Evolutionary conservation across 768 basidiomycete genomes (phyloP), one percentile per base, ranked within the genome.

Genomic region (Mycena venus): DNA sequence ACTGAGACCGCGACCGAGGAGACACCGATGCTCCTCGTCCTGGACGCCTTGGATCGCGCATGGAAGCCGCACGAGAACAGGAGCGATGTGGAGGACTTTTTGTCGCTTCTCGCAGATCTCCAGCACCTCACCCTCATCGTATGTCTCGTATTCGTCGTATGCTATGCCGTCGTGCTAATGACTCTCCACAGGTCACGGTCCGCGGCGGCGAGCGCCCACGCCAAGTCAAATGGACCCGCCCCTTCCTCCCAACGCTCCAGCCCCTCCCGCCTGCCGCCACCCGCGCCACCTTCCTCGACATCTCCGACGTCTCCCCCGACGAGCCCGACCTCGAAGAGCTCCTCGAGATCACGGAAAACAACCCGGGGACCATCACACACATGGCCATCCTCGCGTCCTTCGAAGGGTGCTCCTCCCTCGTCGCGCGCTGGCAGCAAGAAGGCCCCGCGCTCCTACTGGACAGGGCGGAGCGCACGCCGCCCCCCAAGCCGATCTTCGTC

Each of bases 141-240:
- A 44, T 17, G 73, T 64, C 3, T 34, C n/a, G 15, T 58, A n/a
- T 27, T n/a, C 49, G 21, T 14, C 34, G 19, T 31, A 12, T n/a
- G n/a, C 19, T n/a, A 29, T 19, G 11, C 19, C 3, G 47, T 23
- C 3, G 36, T 17, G 17, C 55, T 61, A 27, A 21, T 40, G 31
- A 8, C 32, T 12, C 53, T 3, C 12, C 32, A 17, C 62, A 74
- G 73, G 74, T 71, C 2, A 75, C 75, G 11, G 1, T 75, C 38
- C 62, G 75, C 56, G 75, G 75, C 53, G 44, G 29, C 56, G 60
- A 63, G 25, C 75, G 75, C 42, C 75, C 75, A 10, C 70, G 70
- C 23, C 75, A 76, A 31, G 51, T 75, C 67, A 65, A 64, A 29
- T 76, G n/a, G n/a, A n/a, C n/a, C n/a, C n/a, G n/a, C n/a, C n/a